Conservation (phyloP, 2,329 filamentous ascomycete genomes). For the Xylaria sp. region DNA sequence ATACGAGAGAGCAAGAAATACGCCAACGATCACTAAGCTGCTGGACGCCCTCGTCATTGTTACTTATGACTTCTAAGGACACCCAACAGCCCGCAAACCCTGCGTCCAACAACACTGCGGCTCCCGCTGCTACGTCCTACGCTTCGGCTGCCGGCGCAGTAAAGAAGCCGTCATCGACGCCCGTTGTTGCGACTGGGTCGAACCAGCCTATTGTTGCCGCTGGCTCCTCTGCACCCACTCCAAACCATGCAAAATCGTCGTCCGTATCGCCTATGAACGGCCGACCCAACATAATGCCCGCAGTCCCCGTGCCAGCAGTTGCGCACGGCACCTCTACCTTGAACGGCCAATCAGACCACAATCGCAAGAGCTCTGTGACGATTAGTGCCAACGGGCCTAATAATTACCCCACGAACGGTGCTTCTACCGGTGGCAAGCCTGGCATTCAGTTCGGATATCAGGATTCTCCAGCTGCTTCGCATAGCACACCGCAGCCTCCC, state of each 20-base stretch:
- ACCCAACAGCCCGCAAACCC: conserved; percentile 64
- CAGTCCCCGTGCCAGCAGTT: conserved; percentile 74
- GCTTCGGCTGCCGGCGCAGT: conserved; percentile 73
- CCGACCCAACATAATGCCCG: conserved; percentile 76
- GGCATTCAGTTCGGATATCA: conserved; percentile 86
- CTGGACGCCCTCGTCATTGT: conserved; percentile 47
- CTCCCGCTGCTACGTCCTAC: conserved; percentile 71
- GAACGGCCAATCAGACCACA: conserved; percentile 79
- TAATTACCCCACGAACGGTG: conserved; percentile 82
- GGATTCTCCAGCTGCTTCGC: conserved; percentile 73
- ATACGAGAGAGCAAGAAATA: conserved; percentile 28
- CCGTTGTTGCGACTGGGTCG: conserved; percentile 70
- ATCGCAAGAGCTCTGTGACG: conserved; percentile 88
- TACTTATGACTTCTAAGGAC: conserved; percentile 71
- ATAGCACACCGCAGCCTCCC: conserved; percentile 72
- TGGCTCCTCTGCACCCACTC: conserved; percentile 63
- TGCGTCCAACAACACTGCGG: conserved; percentile 67
- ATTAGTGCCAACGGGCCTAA: conserved; percentile 86
- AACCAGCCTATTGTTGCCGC: conserved; percentile 65
- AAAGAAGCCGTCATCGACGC: conserved; percentile 71
- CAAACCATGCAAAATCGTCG: conserved; percentile 72
- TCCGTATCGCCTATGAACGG: conserved; percentile 87
- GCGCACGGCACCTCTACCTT: conserved; percentile 70
- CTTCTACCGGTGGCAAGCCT: conserved; percentile 67
- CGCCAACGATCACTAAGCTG: conserved; percentile 16